Evolutionary conservation across 2,329 filamentous ascomycete genomes (phyloP).

Genomic region (Pseudomassariella vexata): DNA sequence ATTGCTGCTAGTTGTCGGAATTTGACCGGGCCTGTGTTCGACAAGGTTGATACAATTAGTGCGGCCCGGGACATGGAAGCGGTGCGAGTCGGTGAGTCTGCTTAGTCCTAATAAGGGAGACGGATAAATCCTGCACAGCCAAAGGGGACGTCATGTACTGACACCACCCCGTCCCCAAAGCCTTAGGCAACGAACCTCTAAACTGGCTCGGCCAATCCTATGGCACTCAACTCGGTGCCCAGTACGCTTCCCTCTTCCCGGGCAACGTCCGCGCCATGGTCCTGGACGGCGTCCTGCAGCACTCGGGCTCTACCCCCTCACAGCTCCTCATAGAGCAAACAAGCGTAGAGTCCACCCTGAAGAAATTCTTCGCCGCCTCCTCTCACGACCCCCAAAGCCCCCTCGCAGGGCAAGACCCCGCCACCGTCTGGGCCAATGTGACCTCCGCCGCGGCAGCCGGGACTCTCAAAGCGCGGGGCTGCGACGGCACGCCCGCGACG

Average conservation of each 20-base stretch:
- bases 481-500: too few species aligned
- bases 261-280: conserved; percentile 32
- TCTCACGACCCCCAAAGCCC: conserved; percentile 19
- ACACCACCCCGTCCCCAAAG: too few species aligned
- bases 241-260: conserved; percentile 38
- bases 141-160: too few species aligned
- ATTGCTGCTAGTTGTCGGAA: conserved; percentile 30
- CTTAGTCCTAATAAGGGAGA: too few species aligned
- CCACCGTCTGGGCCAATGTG: conserved; percentile 16
- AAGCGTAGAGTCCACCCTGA: conserved; percentile 28
- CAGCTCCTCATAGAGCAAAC: conserved; percentile 28
- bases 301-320: conserved; percentile 27
- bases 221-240: conserved; percentile 35
- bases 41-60: conserved; percentile 34
- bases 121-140: too few species aligned
- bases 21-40: conserved; percentile 30
- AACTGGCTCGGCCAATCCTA: conserved; percentile 36
- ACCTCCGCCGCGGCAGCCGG: too few species aligned
- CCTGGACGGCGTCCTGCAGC: conserved; percentile 39
- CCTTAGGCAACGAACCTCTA: conserved; percentile 18
- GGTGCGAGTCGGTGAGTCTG: too few species aligned
- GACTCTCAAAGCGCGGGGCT: too few species aligned
- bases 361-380: conserved; percentile 32
- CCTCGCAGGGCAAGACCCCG: conserved; percentile 22
- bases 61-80: conserved; percentile 24